phyloP scores from a whole-genome alignment of 2,329 filamentous ascomycete genomes.

The Diaporthe caulivora region DNA sequence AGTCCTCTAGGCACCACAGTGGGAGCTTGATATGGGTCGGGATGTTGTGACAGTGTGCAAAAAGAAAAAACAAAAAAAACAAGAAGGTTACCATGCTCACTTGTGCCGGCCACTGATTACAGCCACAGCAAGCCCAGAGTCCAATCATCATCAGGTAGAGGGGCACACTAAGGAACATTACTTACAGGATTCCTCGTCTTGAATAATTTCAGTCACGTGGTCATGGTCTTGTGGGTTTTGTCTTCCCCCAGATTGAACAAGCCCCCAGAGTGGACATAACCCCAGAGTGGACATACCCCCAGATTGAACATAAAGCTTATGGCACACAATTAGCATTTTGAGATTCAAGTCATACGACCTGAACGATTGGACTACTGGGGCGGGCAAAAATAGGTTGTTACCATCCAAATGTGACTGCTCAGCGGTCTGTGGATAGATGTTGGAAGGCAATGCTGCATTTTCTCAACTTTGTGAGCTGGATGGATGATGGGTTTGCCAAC shows the following conservation, averaged over 20 bases:
- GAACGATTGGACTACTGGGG: slow-evolving; percentile 25
- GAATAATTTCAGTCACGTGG: too few relatives aligned
- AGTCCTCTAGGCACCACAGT: neutral
- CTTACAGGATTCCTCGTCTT: too few relatives aligned
- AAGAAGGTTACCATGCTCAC: neutral
- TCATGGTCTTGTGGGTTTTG: neutral
- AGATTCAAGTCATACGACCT: neutral
- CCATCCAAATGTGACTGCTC: neutral
- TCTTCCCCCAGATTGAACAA: neutral
- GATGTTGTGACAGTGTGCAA: neutral
- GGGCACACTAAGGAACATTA: neutral
- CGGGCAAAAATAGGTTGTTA: neutral
- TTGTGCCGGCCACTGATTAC: neutral
- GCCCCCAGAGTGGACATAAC: too few relatives aligned
- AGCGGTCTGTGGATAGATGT: neutral
- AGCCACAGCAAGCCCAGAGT: neutral
- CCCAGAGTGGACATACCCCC: neutral
- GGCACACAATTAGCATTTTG: neutral
- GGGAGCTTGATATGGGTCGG: too few relatives aligned
- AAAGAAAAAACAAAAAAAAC: neutral
- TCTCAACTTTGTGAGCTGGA: neutral
- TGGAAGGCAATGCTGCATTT: neutral
- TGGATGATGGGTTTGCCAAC: neutral
- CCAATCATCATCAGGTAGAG: neutral
- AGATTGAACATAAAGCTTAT: neutral